Base-by-base conservation (phyloP, 495 filamentous ascomycete species). In the Halenospora varia region DNA sequence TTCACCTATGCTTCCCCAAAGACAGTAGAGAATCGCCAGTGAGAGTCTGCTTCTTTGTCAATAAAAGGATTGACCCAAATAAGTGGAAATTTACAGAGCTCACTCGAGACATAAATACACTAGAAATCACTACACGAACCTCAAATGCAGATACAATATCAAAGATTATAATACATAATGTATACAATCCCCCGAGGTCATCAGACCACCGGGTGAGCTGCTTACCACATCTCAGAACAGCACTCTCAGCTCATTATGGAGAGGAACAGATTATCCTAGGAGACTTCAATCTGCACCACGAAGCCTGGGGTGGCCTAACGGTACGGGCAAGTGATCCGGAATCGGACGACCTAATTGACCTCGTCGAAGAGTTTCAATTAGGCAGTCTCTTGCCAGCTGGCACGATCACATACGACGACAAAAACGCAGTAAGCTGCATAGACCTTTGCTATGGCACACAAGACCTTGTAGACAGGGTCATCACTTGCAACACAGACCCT, bases 271-370 rank as follows among this genome's bases (percentile, higher is more conserved):
- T 40, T 9, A 53, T 53, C 25, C 13, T 41, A 44, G 51, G 51
- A 45, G 26, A 68, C 41, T 59, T 66, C 11, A 68, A 68, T 25
- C 48, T 64, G 0, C 55, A 66, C 47, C 48, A 68, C 48, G 52
- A 51, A 10, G n/a, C 13, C 2, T 66, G 55, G 57, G 61, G 57
- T n/a, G 48, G 48, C 24, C 48, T 24, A 50, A 24, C 9, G 24
- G 17, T 50, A 50, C 9, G 24, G 17, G 10, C 3, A 50, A 20
- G 20, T 4, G 48, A 50, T 22, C 48, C 23, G 17, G 48, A 35
- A 13, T 4, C 29, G 13, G 29, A 35, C 6, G 29, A 35, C 29
- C 29, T 35, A 4, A 35, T 35, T 6, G 29, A 35, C 29, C 4
- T 35, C 29, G 13, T 35, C 29, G n/a, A n/a, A n/a, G n/a, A n/a